phyloP scores from a whole-genome alignment of 805 yeast genomes.

The Saccharomycopsis olivae region DNA sequence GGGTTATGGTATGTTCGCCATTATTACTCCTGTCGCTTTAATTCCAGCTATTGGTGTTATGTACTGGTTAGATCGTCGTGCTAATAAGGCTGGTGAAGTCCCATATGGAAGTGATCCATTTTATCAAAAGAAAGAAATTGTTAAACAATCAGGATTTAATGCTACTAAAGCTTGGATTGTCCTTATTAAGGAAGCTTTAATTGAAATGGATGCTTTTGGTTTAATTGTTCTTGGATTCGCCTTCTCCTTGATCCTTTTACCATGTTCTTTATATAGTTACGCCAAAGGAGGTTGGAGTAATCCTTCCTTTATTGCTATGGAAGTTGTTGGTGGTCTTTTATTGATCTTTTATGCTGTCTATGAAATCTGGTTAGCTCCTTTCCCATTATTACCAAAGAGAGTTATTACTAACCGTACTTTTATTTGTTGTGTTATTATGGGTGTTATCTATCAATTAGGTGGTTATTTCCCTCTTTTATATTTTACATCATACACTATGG shows the following conservation, averaged over 20 bases:
- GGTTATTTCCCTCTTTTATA: conserved; percentile 25
- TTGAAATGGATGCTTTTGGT: conserved; percentile 33
- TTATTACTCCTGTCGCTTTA: conserved; percentile 33
- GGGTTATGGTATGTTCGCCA: conserved; percentile 42
- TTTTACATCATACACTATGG: conserved; percentile 27
- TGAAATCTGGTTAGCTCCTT: conserved; percentile 28
- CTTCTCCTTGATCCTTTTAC: conserved; percentile 29
- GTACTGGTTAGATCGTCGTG: conserved; percentile 26
- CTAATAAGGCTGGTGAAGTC: conserved; percentile 20
- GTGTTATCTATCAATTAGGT: conserved; percentile 25
- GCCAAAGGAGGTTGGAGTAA: conserved; percentile 28
- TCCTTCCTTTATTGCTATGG: conserved; percentile 35
- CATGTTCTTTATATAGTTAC: conserved; percentile 27
- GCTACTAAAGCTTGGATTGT: conserved; percentile 12
- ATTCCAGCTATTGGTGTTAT: conserved; percentile 27
- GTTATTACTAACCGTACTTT: conserved; percentile 29
- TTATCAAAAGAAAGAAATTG: conserved; percentile 3
- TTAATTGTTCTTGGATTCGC: conserved; percentile 30
- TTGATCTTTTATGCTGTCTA: conserved; percentile 27
- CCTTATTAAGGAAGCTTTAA: conserved; percentile 19
- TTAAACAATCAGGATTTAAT: background rate
- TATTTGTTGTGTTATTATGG: conserved; percentile 26
- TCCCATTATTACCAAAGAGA: conserved; percentile 30
- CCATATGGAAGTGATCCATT: no score
- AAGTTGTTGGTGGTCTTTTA: conserved; percentile 30